Base-by-base conservation (phyloP, 2,329 filamentous ascomycete species). In the Onygenales sp. region DNA sequence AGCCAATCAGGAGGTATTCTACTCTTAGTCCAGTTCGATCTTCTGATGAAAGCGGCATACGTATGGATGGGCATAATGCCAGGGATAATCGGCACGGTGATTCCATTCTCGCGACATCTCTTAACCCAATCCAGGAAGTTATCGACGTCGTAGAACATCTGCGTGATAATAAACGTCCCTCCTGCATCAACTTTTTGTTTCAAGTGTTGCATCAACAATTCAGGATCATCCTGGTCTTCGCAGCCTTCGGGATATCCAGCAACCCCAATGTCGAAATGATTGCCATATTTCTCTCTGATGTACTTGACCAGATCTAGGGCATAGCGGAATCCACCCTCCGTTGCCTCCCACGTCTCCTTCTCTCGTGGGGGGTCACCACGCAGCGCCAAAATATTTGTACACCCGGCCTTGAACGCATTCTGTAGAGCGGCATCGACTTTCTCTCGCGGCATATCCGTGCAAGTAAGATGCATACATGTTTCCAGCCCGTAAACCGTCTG, bases 101-200 rank as follows among this genome's bases (percentile, higher is more conserved):
- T 92, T 47, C 93, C 93, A 64, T 83, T 84, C 51, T 85, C 88
- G 49, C 91, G 86, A 55, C 92, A 90, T 67, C 88, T 93, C 61
- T 81, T 77, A 39, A 94, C 87, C 93, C 93, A 98, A 51, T 84
- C 81, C 52, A 97, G 73, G 72, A 98, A 98, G 67, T 93, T 92
- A 65, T 98, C 92, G 49, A 83, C 91, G 65, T 98, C 92, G 76
- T 98, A 98, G 74, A 97, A 97, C 93, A 98, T 98, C 74, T 98
- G 93, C 0, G 93, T 97, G 52, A 98, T 88, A 58, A 98, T 87
- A 68, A 97, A 98, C 6, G 87, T 86, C 57, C 86, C 91, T 50
- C 93, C 93, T 55, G 88, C 88, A 67, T 98, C 93, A 36, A 97
- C 85, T 76, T 98, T 98, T 70, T 97, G 87, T 75, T 97, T 97